Evolutionary conservation across 2,329 filamentous ascomycete genomes (phyloP).

Genomic region (Talaromyces funiculosus): DNA sequence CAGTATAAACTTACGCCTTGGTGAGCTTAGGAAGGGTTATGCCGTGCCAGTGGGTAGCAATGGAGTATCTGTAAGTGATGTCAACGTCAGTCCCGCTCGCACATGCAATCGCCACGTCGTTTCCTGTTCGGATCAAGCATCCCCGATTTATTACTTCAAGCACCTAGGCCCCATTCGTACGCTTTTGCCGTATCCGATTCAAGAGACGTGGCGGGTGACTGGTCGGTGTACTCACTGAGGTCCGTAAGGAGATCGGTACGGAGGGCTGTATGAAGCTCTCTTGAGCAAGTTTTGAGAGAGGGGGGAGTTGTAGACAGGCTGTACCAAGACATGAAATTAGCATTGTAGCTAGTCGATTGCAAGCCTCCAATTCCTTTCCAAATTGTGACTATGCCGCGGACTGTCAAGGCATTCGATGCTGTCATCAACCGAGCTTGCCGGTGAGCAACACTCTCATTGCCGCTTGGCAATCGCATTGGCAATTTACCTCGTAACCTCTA

Average conservation of each 20-base stretch:
- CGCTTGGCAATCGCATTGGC: not conserved
- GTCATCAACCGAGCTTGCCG: conserved; percentile 8
- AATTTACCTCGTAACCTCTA: not conserved
- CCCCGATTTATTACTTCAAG: too few relatives aligned
- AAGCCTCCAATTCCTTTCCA: not conserved
- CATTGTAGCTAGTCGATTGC: not conserved
- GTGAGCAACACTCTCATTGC: not conserved
- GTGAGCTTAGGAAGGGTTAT: conserved; percentile 38
- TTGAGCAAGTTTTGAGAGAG: conserved; percentile 11
- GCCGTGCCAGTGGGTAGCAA: conserved; percentile 45
- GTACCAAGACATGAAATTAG: not conserved
- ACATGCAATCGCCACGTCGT: not conserved
- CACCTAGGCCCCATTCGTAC: not conserved
- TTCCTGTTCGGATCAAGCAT: not conserved
- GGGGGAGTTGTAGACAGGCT: conserved; percentile 10
- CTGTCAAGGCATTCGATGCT: not conserved
- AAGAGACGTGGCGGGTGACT: not conserved
- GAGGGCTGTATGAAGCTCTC: conserved; percentile 8
- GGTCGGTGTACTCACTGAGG: conserved; percentile 12
- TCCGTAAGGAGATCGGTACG: conserved; percentile 13
- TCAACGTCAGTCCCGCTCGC: not conserved
- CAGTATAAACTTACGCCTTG: conserved; percentile 7
- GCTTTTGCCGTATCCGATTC: not conserved
- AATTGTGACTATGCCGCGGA: not conserved
- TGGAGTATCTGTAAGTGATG: conserved; percentile 42